Evolutionary conservation across 2,329 filamentous ascomycete genomes (phyloP).

Genomic region (Ceratocystis eucalypticola): DNA sequence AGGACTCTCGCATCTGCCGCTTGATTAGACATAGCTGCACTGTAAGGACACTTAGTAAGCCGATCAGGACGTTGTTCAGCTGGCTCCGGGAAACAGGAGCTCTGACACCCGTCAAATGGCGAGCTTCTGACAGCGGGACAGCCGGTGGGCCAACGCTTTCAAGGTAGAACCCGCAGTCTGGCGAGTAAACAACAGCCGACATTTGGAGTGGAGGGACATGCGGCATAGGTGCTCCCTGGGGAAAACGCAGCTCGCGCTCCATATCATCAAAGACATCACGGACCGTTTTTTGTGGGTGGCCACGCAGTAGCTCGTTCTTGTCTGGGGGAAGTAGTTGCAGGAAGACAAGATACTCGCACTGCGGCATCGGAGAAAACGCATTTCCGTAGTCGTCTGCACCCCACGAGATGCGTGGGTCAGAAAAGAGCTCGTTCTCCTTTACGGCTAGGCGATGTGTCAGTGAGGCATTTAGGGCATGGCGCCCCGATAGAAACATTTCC

Average conservation of each 20-base stretch:
- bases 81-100: conserved; percentile 44
- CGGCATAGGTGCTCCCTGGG: conserved; percentile 44
- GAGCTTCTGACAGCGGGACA: conserved; percentile 36
- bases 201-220: conserved; percentile 44
- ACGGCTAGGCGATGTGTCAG: conserved; percentile 50
- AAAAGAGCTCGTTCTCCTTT: conserved; percentile 48
- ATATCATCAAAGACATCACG: conserved; percentile 31
- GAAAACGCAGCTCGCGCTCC: conserved; percentile 49
- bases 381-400: conserved; percentile 45
- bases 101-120: conserved; percentile 47
- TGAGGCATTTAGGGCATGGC: conserved; percentile 58
- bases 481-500: conserved; percentile 44
- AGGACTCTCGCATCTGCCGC: conserved; percentile 51
- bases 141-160: conserved; percentile 50
- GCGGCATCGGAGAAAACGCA: conserved; percentile 23
- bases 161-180: conserved; percentile 54
- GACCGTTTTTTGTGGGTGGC: neutral
- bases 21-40: conserved; percentile 50
- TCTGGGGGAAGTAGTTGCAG: conserved; percentile 56
- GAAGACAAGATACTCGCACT: conserved; percentile 82
- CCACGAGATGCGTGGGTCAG: conserved; percentile 60
- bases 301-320: conserved; percentile 19
- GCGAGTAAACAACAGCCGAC: conserved; percentile 52
- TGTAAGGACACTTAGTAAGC: conserved; percentile 43
- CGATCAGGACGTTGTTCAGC: conserved; percentile 46